Conservation (phyloP, 352 stramenopile genomes). For the Pythium biforme region DNA sequence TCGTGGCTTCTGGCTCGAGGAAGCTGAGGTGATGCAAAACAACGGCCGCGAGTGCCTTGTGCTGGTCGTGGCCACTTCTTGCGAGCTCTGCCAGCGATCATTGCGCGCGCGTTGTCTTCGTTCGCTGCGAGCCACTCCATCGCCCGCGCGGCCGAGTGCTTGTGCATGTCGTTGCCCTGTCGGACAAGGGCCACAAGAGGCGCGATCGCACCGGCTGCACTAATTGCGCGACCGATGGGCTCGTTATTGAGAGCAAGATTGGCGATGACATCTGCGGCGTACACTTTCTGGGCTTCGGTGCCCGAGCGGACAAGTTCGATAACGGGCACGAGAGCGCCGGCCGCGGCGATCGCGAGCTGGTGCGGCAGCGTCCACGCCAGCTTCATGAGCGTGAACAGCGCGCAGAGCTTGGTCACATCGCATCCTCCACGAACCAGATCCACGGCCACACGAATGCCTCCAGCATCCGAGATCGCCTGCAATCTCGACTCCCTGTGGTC, state of each 20-base stretch:
- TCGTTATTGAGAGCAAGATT: background rate
- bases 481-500: background rate
- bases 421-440: background rate
- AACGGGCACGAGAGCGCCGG: background rate
- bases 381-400: background rate
- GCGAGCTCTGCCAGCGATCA: background rate
- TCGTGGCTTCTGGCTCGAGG: background rate
- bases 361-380: background rate
- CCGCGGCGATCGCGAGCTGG: background rate
- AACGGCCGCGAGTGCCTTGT: background rate
- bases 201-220: background rate
- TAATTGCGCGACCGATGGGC: background rate
- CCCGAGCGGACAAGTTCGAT: background rate
- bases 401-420: background rate
- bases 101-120: background rate
- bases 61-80: background rate
- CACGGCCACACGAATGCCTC: background rate
- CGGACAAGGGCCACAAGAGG: background rate
- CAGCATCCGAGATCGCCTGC: background rate
- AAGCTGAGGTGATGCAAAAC: background rate
- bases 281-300: background rate
- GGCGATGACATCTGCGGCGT: background rate
- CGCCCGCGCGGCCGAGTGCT: background rate
- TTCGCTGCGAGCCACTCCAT: background rate
- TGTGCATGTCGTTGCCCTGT: background rate